Conservation (phyloP, 768 basidiomycete species). For the Leucosporidium yakuticum region DNA sequence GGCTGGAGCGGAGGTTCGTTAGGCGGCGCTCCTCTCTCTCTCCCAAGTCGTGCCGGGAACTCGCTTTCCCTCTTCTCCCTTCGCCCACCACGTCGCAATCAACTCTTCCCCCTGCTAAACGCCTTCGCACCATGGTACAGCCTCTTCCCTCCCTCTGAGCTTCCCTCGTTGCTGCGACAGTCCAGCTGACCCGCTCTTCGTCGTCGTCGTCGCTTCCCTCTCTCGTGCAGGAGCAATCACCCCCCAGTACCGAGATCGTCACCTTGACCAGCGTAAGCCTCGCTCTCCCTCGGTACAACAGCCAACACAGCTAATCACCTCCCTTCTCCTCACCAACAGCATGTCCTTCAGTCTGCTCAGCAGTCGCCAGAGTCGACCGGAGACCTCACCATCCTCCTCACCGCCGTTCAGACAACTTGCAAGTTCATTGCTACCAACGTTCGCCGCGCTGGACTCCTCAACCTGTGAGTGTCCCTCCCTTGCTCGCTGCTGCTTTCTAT, state of each 20-base stretch:
- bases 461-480: conserved; percentile 60
- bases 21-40: too few relatives aligned
- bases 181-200: too few relatives aligned
- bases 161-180: too few relatives aligned
- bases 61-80: too few relatives aligned
- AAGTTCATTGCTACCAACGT: conserved; percentile 95
- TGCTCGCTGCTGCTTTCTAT: not conserved
- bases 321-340: conserved; percentile 1
- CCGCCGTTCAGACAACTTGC: conserved; percentile 67
- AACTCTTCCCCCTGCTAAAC: too few relatives aligned
- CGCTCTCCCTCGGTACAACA: not conserved
- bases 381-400: conserved; percentile 87
- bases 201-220: too few relatives aligned
- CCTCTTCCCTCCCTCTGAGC: too few relatives aligned
- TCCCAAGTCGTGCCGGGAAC: too few relatives aligned
- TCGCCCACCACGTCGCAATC: too few relatives aligned
- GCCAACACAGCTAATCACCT: not conserved
- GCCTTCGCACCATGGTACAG: too few relatives aligned
- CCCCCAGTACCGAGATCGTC: conserved; percentile 19
- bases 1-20: too few relatives aligned
- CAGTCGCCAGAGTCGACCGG: conserved; percentile 63
- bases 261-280: conserved; percentile 26
- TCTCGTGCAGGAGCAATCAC: too few relatives aligned
- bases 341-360: conserved; percentile 30
- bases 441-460: conserved; percentile 91